phyloP scores from a whole-genome alignment of 2,329 filamentous ascomycete genomes.

The Aspergillus brasiliensis region DNA sequence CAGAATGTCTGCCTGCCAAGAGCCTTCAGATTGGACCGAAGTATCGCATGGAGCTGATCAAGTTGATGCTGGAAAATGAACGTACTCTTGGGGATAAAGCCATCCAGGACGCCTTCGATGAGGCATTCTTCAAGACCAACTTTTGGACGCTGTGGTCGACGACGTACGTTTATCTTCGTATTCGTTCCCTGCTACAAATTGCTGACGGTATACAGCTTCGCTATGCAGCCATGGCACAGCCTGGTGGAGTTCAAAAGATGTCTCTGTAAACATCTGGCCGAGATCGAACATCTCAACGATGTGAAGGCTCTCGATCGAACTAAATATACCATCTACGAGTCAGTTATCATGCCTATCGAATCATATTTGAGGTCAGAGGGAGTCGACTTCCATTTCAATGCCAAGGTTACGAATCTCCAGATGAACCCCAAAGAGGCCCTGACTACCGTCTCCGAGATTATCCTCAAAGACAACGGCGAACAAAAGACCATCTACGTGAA shows the following conservation, averaged over 20 bases:
- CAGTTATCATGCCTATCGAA: constrained; percentile 27
- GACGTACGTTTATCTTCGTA: constrained; percentile 11
- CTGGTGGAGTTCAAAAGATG: constrained; percentile 26
- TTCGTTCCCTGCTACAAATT: background rate
- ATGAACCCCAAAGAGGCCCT: constrained; percentile 22
- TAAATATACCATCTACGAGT: constrained; percentile 30
- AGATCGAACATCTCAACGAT: constrained; percentile 25
- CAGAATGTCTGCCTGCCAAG: constrained; percentile 9
- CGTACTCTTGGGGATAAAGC: constrained; percentile 29
- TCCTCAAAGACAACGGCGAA: constrained; percentile 24
- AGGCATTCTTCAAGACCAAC: constrained; percentile 22
- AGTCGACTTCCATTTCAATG: constrained; percentile 31
- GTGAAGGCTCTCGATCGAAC: constrained; percentile 25
- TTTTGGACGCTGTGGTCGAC: constrained; percentile 30
- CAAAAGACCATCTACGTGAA: constrained; percentile 28
- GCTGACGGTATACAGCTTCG: constrained; percentile 17
- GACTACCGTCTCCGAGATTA: constrained; percentile 35
- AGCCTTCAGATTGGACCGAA: constrained; percentile 16
- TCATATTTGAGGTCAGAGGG: constrained; percentile 26
- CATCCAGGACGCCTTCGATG: constrained; percentile 31
- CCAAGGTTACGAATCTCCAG: constrained; percentile 24
- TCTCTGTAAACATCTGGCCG: constrained; percentile 25
- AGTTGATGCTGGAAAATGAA: constrained; percentile 23
- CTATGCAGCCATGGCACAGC: constrained; percentile 26
- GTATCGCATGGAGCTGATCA: constrained; percentile 21